These are phyloP conservation scores for Fusarium tjaetaba DNA, from an alignment of 2,329 filamentous ascomycete genomes.

Conservation along the genomic window DNA sequence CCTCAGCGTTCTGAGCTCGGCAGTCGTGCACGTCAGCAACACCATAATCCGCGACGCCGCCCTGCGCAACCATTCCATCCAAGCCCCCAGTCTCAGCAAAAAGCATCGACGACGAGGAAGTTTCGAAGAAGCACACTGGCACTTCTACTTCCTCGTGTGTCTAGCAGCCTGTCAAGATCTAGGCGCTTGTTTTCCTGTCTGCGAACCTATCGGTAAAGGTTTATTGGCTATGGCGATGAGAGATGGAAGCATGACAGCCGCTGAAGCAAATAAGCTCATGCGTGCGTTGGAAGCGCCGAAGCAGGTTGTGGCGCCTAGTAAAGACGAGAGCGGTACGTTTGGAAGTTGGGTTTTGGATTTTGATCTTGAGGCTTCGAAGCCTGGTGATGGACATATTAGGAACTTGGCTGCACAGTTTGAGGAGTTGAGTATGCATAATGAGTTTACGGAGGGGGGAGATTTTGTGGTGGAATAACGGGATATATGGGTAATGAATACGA, in stretches of 20 bases:
- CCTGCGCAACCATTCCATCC: neutral
- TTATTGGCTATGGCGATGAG: slow-evolving; percentile 10
- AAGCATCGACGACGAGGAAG: neutral
- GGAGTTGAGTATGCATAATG: slow-evolving; percentile 14
- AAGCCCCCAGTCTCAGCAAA: neutral
- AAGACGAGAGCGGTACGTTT: neutral
- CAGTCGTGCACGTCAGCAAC: slow-evolving; percentile 22
- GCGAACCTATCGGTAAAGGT: neutral
- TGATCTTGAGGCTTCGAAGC: slow-evolving; percentile 7
- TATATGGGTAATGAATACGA: neutral
- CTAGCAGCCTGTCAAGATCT: slow-evolving; percentile 15
- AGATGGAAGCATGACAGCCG: slow-evolving; percentile 1
- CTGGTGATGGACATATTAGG: slow-evolving; percentile 4
- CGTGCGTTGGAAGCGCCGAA: neutral
- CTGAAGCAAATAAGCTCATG: neutral
- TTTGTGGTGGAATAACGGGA: slow-evolving; percentile 3
- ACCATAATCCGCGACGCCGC: slow-evolving; percentile 17
- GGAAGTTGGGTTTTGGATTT: slow-evolving; percentile 13
- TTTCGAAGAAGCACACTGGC: neutral
- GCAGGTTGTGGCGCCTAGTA: neutral
- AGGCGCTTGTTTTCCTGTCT: neutral
- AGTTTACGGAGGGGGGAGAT: slow-evolving; percentile 20
- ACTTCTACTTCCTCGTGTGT: slow-evolving; percentile 8
- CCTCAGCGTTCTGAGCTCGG: slow-evolving; percentile 3
- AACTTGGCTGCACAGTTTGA: slow-evolving; percentile 23